Percentiles rank a stretch among this genome's conserved stretches.
Conservation (phyloP, 2,329 filamentous ascomycete species). For the Hypoxylon sp. region DNA sequence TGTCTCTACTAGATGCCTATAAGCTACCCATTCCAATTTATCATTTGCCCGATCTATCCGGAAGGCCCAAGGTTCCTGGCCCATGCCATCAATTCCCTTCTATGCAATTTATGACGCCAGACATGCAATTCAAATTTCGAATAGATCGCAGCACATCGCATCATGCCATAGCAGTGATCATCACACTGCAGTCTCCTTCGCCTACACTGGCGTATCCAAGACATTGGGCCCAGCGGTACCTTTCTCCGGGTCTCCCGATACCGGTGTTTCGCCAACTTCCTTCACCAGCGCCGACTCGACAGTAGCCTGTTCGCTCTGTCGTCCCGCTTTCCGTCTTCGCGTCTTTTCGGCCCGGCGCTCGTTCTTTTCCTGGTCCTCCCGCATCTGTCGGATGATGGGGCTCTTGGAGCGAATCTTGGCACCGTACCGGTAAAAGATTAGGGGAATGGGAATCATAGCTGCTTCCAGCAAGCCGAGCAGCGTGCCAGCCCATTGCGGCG, state of each 20-base stretch:
- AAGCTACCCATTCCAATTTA: slow-evolving; percentile 1
- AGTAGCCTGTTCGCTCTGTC: slow-evolving; percentile 14
- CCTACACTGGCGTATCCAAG: neutral
- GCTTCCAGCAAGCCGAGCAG: slow-evolving; percentile 81
- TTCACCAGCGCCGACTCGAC: slow-evolving; percentile 9
- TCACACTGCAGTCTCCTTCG: slow-evolving; percentile 25
- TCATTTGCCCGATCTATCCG: neutral
- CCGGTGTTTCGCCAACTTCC: slow-evolving; percentile 10
- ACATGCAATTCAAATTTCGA: neutral
- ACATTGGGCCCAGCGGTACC: slow-evolving; percentile 4
- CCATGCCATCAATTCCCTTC: neutral
- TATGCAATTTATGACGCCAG: slow-evolving; percentile 1
- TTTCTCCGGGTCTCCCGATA: slow-evolving; percentile 25
- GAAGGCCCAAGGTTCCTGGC: neutral
- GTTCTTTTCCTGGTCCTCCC: slow-evolving; percentile 60
- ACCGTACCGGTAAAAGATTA: slow-evolving; percentile 79
- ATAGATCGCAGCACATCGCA: neutral
- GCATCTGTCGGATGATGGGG: slow-evolving; percentile 60
- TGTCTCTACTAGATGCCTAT: neutral
- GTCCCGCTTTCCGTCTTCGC: slow-evolving; percentile 45
- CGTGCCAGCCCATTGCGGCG: slow-evolving; percentile 83
- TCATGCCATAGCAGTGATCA: neutral
- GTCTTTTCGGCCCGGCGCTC: slow-evolving; percentile 54
- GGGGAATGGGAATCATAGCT: slow-evolving; percentile 80
- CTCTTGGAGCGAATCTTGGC: slow-evolving; percentile 66